Evolutionary conservation across 1,284 basidiomycete species (phyloP).

Genomic region (Papiliotrema fonsecae): DNA sequence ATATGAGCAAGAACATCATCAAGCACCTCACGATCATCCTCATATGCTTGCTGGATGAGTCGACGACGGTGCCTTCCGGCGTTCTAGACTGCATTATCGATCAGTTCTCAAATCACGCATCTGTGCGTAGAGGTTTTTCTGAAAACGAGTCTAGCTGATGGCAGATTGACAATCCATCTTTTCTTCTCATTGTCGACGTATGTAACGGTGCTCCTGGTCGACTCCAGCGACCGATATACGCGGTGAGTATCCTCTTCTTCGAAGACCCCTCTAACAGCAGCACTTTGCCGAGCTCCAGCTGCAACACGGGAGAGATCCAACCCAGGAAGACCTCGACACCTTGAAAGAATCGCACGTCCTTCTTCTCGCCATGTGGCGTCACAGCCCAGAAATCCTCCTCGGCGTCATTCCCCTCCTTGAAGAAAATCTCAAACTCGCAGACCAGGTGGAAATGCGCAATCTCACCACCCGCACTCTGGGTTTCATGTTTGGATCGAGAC

Average conservation of each 20-base stretch:
- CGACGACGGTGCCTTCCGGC: constrained; percentile 64
- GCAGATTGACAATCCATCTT: constrained; percentile 73
- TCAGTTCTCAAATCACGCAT: constrained; percentile 72
- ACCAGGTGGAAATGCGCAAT: constrained; percentile 61
- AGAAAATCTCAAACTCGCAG: constrained; percentile 77
- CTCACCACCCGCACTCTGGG: constrained; percentile 81
- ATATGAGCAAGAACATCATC: constrained; percentile 83
- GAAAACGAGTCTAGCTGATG: not conserved
- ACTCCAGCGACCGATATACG: constrained; percentile 81
- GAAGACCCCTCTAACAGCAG: constrained; percentile 19
- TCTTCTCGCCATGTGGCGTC: constrained; percentile 74
- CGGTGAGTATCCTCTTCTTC: constrained; percentile 41
- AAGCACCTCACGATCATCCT: constrained; percentile 85
- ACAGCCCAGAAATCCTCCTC: constrained; percentile 74
- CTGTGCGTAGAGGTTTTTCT: constrained; percentile 14
- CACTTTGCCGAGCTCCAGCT: constrained; percentile 87
- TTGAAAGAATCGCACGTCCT: constrained; percentile 65
- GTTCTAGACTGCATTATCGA: constrained; percentile 77
- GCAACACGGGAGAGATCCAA: constrained; percentile 49
- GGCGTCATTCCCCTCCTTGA: constrained; percentile 91
- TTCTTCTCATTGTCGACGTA: constrained; percentile 79
- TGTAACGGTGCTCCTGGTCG: constrained; percentile 79
- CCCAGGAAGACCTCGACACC: constrained; percentile 55
- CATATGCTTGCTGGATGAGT: constrained; percentile 83
- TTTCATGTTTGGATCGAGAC: constrained; percentile 75